Base-by-base conservation (phyloP, 225 moss, liverwort and hornwort genomes). In the Marchantia polymorpha region DNA sequence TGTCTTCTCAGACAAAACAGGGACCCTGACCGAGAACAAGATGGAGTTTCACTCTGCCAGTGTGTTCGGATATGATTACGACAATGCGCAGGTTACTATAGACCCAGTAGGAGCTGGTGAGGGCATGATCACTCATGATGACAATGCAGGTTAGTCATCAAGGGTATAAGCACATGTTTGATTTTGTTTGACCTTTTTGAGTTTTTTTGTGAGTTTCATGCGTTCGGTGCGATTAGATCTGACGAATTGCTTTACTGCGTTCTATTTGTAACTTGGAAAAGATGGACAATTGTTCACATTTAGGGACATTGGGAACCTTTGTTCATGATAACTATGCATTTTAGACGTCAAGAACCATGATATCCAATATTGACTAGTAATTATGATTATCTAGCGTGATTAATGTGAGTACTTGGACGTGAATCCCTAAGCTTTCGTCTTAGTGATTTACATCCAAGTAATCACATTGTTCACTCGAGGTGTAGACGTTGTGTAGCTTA, bases 11-110 rank as follows among this genome's bases (percentile, higher is more conserved):
- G 96, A 96, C 26, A 96, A 96, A 79, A 96, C 96, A 52, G 96
- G 96, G 16, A 96, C 96, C 25, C 83, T 96, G 73, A 96, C 96
- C 17, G 92, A 96, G 86, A 96, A 96, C 72, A 94, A 92, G 84
- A 96, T 96, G 96, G 91, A 92, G 76, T 96, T 96, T 78, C 79
- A 83, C 84, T 89, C 96, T 51, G 96, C 96, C 73, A 89, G 94
- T 69, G 88, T 96, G 30, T 48, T 76, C 39, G 96, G 96, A 22
- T 59, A 89, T 7, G 92, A 92, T 79, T 96, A 87, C 52, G 79
- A 82, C 59, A 82, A 90, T 52, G 78, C 82, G 11, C 83, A 81
- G 73, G 82, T 77, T 60, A 81, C 25, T 51, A 68, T 83, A 13
- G 83, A 71, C 51, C 66, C 83, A 78, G 53, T 74, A 39, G 80